Percentiles rank a stretch among this genome's conserved stretches.
Evolutionary conservation across 148 eudicot species (phyloP).

Genomic region (Persicaria maculosa): DNA sequence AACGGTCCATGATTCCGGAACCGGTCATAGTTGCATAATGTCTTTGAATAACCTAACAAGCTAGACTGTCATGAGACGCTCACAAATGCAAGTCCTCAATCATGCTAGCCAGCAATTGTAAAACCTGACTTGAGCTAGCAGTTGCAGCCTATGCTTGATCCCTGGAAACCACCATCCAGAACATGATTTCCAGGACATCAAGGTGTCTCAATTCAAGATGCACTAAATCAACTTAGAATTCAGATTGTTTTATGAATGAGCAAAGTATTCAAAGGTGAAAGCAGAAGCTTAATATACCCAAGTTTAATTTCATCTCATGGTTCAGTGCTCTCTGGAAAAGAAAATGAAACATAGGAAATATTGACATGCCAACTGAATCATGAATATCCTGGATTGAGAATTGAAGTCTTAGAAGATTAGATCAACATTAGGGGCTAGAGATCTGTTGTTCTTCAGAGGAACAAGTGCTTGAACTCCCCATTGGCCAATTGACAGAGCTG

Average conservation of each 20-base stretch:
- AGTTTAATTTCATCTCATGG: not conserved
- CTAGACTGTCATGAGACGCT: too few species aligned
- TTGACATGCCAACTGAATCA: not conserved
- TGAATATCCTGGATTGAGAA: not conserved
- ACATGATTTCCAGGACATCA: not conserved
- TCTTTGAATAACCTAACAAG: too few species aligned
- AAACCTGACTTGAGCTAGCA: too few species aligned
- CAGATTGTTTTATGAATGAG: not conserved
- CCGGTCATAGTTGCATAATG: too few species aligned
- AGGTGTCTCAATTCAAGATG: not conserved
- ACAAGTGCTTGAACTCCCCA: constrained; percentile 85
- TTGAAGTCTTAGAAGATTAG: not conserved
- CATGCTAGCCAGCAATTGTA: too few species aligned
- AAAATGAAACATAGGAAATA: not conserved
- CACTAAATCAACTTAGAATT: not conserved
- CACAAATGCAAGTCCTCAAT: too few species aligned
- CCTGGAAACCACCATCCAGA: not conserved
- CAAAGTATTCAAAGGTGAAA: not conserved
- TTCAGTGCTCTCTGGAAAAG: not conserved
- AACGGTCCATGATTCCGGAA: too few species aligned
- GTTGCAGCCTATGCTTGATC: too few species aligned
- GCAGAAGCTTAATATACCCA: constrained; percentile 3
- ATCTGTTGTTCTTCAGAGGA: constrained; percentile 36
- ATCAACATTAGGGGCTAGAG: not conserved
- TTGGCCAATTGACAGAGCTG: constrained; percentile 72